phyloP scores from a whole-genome alignment of 441 rosid genomes.

The Aquilaria agallochum region DNA sequence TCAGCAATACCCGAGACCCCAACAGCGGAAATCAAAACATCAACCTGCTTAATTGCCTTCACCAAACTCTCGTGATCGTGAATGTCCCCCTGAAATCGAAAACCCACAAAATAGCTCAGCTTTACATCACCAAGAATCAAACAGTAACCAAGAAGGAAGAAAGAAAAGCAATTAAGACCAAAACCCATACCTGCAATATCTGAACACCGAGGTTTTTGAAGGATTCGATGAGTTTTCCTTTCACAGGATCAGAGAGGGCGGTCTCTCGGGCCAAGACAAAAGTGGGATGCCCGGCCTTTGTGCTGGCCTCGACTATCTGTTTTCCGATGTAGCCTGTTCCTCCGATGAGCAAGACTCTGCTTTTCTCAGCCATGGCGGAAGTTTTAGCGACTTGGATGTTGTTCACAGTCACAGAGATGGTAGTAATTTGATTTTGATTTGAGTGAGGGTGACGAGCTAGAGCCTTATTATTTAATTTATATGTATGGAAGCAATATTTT shows the following conservation, averaged over 20 bases:
- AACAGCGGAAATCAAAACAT: slow-evolving; percentile 57
- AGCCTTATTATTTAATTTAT: no score
- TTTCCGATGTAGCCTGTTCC: slow-evolving; percentile 56
- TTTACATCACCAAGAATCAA: background rate
- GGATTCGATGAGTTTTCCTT: slow-evolving; percentile 29
- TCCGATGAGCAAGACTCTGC: slow-evolving; percentile 49
- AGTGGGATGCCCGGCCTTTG: slow-evolving; percentile 39
- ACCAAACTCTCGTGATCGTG: slow-evolving; percentile 41
- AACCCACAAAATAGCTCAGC: background rate
- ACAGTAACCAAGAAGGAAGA: background rate
- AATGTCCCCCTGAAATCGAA: slow-evolving; percentile 36
- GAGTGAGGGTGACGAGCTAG: no score
- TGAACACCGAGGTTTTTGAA: slow-evolving; percentile 47
- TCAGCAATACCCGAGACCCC: slow-evolving; percentile 34
- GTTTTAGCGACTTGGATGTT: no score
- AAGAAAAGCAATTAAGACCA: background rate
- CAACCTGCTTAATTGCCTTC: slow-evolving; percentile 47
- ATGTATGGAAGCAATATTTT: no score
- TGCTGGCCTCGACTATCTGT: slow-evolving; percentile 41
- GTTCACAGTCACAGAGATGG: no score
- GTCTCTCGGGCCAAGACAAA: slow-evolving; percentile 43
- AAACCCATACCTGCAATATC: slow-evolving; percentile 30
- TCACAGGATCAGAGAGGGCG: slow-evolving; percentile 38
- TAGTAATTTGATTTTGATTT: no score
- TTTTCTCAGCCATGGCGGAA: slow-evolving; percentile 28